These are phyloP conservation scores for Ophiosphaerella korrae DNA, from an alignment of 2,329 filamentous ascomycete genomes.

Conservation along the genomic window DNA sequence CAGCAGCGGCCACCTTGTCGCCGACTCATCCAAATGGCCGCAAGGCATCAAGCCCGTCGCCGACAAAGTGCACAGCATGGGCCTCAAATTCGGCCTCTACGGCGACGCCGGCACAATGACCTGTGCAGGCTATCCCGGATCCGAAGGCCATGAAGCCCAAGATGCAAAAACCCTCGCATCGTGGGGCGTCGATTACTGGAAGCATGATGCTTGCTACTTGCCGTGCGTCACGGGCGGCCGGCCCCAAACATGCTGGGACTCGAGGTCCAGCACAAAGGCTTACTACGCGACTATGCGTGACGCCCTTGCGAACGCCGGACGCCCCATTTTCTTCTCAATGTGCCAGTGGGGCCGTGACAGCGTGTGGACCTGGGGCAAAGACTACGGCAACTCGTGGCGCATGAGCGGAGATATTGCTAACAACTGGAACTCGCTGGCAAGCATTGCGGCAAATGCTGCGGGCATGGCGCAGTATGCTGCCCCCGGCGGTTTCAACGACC, in stretches of 20 bases:
- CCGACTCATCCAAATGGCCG: constrained; percentile 62
- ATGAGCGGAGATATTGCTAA: constrained; percentile 20
- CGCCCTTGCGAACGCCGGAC: constrained; percentile 37
- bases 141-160: constrained; percentile 32
- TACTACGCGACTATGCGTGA: constrained; percentile 49
- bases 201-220: constrained; percentile 45
- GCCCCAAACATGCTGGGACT: constrained; percentile 51
- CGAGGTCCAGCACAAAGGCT: constrained; percentile 55
- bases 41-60: constrained; percentile 63
- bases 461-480: constrained; percentile 15
- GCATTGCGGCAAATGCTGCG: constrained; percentile 13
- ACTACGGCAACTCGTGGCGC: constrained; percentile 34
- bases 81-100: constrained; percentile 69
- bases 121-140: constrained; percentile 53
- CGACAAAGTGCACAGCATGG: constrained; percentile 44
- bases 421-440: constrained; percentile 14
- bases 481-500: constrained; percentile 21
- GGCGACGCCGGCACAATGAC: constrained; percentile 59
- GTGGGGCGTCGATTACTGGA: constrained; percentile 46
- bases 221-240: constrained; percentile 24
- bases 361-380: constrained; percentile 35
- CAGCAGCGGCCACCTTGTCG: constrained; percentile 40
- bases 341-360: constrained; percentile 38
- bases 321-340: constrained; percentile 34
- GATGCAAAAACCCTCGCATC: constrained; percentile 33